These are phyloP conservation scores for Leccinum arenicola DNA, from an alignment of 768 basidiomycete species.

Conservation along the genomic window DNA sequence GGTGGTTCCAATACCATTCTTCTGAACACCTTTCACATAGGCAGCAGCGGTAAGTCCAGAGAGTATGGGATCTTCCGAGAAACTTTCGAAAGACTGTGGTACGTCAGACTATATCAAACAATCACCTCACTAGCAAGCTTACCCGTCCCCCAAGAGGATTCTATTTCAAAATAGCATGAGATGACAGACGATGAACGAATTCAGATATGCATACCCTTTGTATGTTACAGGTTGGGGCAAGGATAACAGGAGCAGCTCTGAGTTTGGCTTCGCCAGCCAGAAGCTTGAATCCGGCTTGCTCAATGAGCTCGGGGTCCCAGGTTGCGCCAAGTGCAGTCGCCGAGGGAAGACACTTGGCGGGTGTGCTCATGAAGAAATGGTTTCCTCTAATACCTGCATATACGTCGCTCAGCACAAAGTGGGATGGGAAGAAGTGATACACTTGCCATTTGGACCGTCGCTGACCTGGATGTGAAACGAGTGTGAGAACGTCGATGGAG, in stretches of 20 bases:
- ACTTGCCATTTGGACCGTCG: slow-evolving; percentile 74
- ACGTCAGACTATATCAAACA: slow-evolving; percentile 8
- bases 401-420: not conserved
- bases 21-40: slow-evolving; percentile 77
- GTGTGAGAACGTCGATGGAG: slow-evolving; percentile 14
- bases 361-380: slow-evolving; percentile 79
- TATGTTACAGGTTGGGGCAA: slow-evolving; percentile 84
- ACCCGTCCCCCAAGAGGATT: slow-evolving; percentile 72
- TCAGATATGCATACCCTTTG: slow-evolving; percentile 52
- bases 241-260: slow-evolving; percentile 61
- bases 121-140: slow-evolving; percentile 12
- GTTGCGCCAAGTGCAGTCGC: slow-evolving; percentile 76
- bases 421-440: slow-evolving; percentile 1
- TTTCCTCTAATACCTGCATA: slow-evolving; percentile 55
- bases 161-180: slow-evolving; percentile 29
- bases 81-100: slow-evolving; percentile 66
- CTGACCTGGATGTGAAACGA: slow-evolving; percentile 48
- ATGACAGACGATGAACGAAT: not conserved
- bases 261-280: slow-evolving; percentile 73
- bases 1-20: slow-evolving; percentile 67
- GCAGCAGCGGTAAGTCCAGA: slow-evolving; percentile 69
- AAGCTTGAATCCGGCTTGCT: slow-evolving; percentile 58
- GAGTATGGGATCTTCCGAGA: slow-evolving; percentile 75
- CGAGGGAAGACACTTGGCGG: slow-evolving; percentile 74
- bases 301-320: slow-evolving; percentile 64